These are phyloP conservation scores for Cryptosporidium sp. DNA, from an alignment of 169 alveolate genomes.

Conservation along the genomic window DNA sequence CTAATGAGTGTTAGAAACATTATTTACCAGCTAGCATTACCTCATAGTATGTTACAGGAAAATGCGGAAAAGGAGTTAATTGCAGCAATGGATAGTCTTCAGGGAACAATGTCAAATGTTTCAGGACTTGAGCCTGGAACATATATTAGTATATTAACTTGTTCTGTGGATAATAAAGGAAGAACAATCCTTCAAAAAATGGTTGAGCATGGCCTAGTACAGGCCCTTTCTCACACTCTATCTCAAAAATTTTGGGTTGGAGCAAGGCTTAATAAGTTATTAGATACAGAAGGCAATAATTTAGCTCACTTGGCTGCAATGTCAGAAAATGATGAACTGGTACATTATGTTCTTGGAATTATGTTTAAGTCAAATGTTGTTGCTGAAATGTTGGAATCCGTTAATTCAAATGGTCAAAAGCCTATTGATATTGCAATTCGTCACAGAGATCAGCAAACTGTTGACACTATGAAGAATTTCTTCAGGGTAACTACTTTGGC, in stretches of 20 bases:
- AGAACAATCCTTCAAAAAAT: constrained; percentile 64
- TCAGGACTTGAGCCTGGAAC: constrained; percentile 73
- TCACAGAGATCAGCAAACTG: constrained; percentile 72
- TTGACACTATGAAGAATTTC: constrained; percentile 71
- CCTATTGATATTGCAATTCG: constrained; percentile 66
- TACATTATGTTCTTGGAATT: constrained; percentile 66
- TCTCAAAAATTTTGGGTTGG: constrained; percentile 74
- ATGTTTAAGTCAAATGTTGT: constrained; percentile 72
- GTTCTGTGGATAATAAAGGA: constrained; percentile 70
- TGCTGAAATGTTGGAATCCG: constrained; percentile 68
- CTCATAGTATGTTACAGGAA: constrained; percentile 45
- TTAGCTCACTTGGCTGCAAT: constrained; percentile 71
- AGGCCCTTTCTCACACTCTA: constrained; percentile 65
- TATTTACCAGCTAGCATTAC: constrained; percentile 54
- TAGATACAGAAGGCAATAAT: constrained; percentile 64
- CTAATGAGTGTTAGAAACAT: constrained; percentile 51
- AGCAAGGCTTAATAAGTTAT: constrained; percentile 25
- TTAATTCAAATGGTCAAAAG: constrained; percentile 57
- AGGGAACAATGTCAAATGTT: constrained; percentile 69
- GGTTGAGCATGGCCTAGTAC: constrained; percentile 72
- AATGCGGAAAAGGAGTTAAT: constrained; percentile 60
- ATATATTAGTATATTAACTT: constrained; percentile 63
- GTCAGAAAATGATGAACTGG: constrained; percentile 73
- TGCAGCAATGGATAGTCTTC: constrained; percentile 72
- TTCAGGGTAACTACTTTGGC: constrained; percentile 66